phyloP scores from a whole-genome alignment of 1,284 basidiomycete genomes.

The Tilletia caries region DNA sequence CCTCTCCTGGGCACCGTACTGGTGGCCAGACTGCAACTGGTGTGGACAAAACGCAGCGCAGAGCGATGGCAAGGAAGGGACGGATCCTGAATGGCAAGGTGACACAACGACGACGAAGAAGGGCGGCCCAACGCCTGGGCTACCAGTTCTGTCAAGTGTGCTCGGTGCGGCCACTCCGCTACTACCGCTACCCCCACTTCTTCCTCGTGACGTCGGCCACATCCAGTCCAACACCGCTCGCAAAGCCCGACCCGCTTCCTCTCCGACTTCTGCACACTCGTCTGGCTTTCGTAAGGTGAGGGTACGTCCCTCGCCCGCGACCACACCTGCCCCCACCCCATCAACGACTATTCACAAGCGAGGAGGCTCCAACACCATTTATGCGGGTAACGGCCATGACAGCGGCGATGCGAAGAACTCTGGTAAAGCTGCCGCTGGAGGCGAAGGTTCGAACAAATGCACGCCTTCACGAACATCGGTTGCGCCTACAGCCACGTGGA shows the following conservation, averaged over 20 bases:
- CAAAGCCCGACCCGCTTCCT: too few species aligned
- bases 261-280: too few species aligned
- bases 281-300: too few species aligned
- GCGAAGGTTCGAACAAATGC: slow-evolving; percentile 12
- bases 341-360: background rate
- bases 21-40: slow-evolving; percentile 22
- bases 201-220: background rate
- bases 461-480: slow-evolving; percentile 15
- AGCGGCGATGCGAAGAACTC: slow-evolving; percentile 3
- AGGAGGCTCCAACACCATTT: slow-evolving; percentile 5
- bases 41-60: slow-evolving; percentile 7
- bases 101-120: background rate
- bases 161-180: slow-evolving; percentile 2
- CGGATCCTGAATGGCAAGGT: background rate
- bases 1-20: slow-evolving; percentile 24
- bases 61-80: slow-evolving; percentile 9
- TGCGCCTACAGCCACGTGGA: slow-evolving; percentile 56
- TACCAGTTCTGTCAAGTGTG: background rate
- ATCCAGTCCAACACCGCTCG: too few species aligned
- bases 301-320: too few species aligned
- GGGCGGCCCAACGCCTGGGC: background rate
- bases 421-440: slow-evolving; percentile 1
- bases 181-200: background rate
- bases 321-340: background rate
- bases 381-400: slow-evolving; percentile 4